A percentile compares a stretch with the other conserved stretches of the same genome.
Evolutionary conservation across 208 protist species (phyloP).

Genomic region (Leishmania lainsoni): DNA sequence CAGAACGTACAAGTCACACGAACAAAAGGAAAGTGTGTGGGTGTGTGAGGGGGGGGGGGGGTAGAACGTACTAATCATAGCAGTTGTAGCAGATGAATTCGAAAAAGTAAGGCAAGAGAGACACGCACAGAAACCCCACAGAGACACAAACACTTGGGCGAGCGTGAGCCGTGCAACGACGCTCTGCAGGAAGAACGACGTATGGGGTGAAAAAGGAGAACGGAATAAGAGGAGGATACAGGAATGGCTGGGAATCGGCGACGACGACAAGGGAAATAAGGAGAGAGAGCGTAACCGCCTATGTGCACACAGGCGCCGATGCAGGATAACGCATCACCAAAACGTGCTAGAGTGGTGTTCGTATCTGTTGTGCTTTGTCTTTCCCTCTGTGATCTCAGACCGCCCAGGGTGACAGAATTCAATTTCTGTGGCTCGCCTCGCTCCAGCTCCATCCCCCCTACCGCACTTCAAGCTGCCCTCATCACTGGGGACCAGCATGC

Average conservation of each 20-base stretch:
- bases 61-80: background rate
- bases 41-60: no score
- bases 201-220: no score
- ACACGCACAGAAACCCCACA: background rate
- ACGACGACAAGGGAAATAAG: background rate
- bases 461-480: background rate
- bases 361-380: background rate
- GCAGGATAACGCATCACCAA: background rate
- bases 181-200: background rate
- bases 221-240: background rate
- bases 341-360: background rate
- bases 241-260: background rate
- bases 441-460: background rate
- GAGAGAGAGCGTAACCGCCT: background rate
- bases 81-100: background rate
- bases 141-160: background rate
- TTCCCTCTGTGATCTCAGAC: background rate
- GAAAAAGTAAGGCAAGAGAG: conserved; percentile 14
- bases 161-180: background rate
- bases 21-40: background rate
- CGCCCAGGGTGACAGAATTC: background rate
- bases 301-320: background rate
- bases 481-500: background rate
- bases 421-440: background rate
- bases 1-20: background rate